Conservation (phyloP, 441 rosid genomes). For the Lepidium campestre region DNA sequence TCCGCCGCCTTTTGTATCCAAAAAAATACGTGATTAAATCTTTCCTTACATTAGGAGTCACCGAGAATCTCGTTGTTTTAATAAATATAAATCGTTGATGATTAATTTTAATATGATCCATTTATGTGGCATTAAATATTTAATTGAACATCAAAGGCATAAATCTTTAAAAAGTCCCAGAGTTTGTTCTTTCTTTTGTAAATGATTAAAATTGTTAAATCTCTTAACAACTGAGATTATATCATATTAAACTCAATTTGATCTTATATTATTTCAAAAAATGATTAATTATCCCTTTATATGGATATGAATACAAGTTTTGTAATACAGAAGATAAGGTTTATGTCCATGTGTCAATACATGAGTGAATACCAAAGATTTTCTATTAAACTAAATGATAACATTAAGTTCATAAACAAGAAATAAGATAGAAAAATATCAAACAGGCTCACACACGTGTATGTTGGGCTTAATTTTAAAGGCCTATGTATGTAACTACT, state of each 20-base stretch:
- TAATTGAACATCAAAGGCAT: too few relatives aligned
- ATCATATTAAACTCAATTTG: neutral
- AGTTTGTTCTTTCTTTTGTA: too few relatives aligned
- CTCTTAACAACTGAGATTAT: neutral
- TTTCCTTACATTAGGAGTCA: too few relatives aligned
- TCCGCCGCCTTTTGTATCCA: too few relatives aligned
- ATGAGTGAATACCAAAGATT: neutral
- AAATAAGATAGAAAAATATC: neutral
- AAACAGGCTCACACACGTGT: slow-evolving; percentile 14
- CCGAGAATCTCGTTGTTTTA: too few relatives aligned
- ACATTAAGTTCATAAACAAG: too few relatives aligned
- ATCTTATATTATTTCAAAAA: neutral
- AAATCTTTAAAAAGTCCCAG: too few relatives aligned
- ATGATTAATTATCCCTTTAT: neutral
- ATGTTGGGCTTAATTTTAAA: neutral
- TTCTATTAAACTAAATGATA: too few relatives aligned
- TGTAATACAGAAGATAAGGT: neutral
- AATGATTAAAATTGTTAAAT: neutral
- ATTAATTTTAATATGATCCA: too few relatives aligned
- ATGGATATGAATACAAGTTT: neutral
- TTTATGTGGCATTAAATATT: too few relatives aligned
- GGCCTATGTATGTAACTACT: neutral
- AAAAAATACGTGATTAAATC: too few relatives aligned
- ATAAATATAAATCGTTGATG: too few relatives aligned
- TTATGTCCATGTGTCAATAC: neutral